A percentile compares a stretch with the other conserved stretches of the same genome.
phyloP scores from a whole-genome alignment of 2,329 filamentous ascomycete genomes.

The Madurella mycetomatis region DNA sequence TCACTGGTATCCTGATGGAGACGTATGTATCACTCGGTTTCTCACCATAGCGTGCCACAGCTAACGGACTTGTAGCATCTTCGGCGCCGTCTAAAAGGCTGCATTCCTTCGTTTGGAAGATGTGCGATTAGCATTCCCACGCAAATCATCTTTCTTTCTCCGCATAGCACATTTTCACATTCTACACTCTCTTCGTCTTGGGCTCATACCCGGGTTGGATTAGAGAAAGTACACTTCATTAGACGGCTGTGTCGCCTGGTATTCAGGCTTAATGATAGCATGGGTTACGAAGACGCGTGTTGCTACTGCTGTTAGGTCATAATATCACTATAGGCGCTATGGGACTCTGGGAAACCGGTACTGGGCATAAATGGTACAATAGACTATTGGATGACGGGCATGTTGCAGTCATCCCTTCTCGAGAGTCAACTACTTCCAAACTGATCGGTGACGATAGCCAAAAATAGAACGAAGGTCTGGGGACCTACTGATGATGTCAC shows the following conservation, averaged over 20 bases:
- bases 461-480: too few species aligned
- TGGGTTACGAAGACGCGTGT: background rate
- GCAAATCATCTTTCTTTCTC: too few species aligned
- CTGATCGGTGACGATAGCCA: too few species aligned
- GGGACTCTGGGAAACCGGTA: background rate
- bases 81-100: background rate
- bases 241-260: too few species aligned
- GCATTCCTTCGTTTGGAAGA: too few species aligned
- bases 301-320: background rate
- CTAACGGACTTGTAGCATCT: background rate
- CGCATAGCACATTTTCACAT: background rate
- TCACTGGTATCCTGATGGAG: conserved; percentile 40
- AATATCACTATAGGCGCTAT: background rate
- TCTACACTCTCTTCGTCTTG: background rate
- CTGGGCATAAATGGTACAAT: background rate
- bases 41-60: background rate
- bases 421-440: background rate
- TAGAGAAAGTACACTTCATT: too few species aligned
- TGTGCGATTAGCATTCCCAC: too few species aligned
- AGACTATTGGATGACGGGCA: background rate
- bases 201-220: too few species aligned
- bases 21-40: conserved; percentile 15
- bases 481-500: too few species aligned
- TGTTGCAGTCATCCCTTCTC: background rate
- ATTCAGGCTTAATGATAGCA: background rate